These are phyloP conservation scores for Pseudonitzschia multiseries DNA, from an alignment of 108 stramenopile species.

Conservation along the genomic window DNA sequence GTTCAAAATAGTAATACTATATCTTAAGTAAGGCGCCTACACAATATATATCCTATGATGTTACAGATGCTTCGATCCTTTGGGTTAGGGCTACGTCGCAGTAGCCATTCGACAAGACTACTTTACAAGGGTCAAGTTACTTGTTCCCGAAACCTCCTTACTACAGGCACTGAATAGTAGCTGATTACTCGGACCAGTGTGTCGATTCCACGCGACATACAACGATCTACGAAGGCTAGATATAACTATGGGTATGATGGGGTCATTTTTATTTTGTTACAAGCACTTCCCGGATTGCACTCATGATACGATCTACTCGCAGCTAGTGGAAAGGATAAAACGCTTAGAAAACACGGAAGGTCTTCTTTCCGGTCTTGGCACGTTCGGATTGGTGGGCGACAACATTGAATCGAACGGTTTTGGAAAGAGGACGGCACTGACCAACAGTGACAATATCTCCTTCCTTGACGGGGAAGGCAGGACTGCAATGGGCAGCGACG, in stretches of 20 bases:
- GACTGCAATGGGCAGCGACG: conserved; percentile 97
- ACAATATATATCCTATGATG: too few species aligned
- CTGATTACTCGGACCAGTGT: too few species aligned
- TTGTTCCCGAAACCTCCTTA: too few species aligned
- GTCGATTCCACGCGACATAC: too few species aligned
- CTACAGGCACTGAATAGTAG: too few species aligned
- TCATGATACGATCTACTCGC: neutral
- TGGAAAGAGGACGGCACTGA: conserved; percentile 99
- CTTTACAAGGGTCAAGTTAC: too few species aligned
- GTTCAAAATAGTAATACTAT: too few species aligned
- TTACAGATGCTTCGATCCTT: too few species aligned
- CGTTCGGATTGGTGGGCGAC: conserved; percentile 81
- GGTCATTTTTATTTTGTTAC: neutral
- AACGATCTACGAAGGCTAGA: neutral
- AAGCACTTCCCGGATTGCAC: neutral
- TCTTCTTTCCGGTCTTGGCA: conserved; percentile 79
- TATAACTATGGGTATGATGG: neutral
- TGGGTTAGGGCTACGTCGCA: too few species aligned
- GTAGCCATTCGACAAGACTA: too few species aligned
- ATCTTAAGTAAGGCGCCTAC: too few species aligned
- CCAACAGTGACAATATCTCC: conserved; percentile 99
- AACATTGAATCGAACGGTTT: conserved; percentile 99
- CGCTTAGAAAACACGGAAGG: conserved; percentile 88
- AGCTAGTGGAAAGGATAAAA: neutral
- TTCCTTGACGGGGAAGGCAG: conserved; percentile 97